Evolutionary conservation across 805 yeast species (phyloP).

Genomic region (Metschnikowia sp.): DNA sequence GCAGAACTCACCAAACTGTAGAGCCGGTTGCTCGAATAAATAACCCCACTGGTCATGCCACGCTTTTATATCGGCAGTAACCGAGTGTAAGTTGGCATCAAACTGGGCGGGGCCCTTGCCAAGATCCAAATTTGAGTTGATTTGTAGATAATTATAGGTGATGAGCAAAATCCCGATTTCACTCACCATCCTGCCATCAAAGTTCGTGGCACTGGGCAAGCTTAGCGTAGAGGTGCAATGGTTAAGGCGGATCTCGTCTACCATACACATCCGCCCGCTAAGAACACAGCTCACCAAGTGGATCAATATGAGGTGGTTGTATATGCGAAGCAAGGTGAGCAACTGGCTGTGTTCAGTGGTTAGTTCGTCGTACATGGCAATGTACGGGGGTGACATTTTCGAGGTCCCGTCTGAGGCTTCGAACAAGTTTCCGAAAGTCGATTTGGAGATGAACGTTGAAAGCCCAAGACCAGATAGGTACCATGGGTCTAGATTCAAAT

Average conservation of each 20-base stretch:
- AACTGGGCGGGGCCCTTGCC: conserved; percentile 7
- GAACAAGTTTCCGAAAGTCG: conserved; percentile 40
- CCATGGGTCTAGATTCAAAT: conserved; percentile 66
- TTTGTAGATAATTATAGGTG: conserved; percentile 55
- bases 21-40: conserved; percentile 63
- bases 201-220: conserved; percentile 61
- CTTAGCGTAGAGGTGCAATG: conserved; percentile 57
- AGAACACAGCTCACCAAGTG: conserved; percentile 65
- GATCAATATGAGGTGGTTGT: conserved; percentile 68
- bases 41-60: conserved; percentile 74
- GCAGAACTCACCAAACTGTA: conserved; percentile 71
- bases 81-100: conserved; percentile 29
- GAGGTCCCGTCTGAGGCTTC: conserved; percentile 1
- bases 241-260: conserved; percentile 58
- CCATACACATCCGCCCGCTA: conserved; percentile 60
- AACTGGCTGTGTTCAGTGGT: conserved; percentile 40
- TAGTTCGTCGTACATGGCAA: conserved; percentile 11
- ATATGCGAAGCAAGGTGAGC: conserved; percentile 57
- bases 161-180: conserved; percentile 62
- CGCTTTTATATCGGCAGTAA: conserved; percentile 45
- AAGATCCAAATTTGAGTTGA: conserved; percentile 20
- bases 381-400: conserved; percentile 7
- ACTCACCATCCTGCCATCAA: conserved; percentile 80
- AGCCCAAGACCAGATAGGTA: conserved; percentile 62
- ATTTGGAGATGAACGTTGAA: conserved; percentile 55